Percentiles rank a stretch among this genome's conserved stretches.
phyloP scores from a whole-genome alignment of 768 basidiomycete genomes.

The Suillus tomentosus region DNA sequence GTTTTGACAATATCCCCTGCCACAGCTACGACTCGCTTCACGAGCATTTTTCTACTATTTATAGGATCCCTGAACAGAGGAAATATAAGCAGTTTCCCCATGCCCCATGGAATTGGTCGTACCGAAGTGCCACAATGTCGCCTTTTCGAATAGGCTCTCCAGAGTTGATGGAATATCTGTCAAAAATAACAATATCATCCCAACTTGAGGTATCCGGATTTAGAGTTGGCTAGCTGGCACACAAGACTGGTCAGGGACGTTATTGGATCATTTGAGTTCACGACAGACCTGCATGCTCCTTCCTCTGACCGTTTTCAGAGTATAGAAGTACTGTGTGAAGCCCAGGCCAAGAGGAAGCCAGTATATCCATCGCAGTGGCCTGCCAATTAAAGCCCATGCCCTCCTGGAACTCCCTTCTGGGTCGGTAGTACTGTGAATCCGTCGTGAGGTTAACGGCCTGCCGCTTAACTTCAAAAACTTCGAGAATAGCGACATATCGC shows the following conservation, averaged over 20 bases:
- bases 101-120: conserved; percentile 15
- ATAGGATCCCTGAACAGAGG: conserved; percentile 54
- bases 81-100: not conserved
- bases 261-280: conserved; percentile 3
- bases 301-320: conserved; percentile 57
- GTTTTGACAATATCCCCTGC: conserved; percentile 67
- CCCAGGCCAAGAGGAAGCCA: conserved; percentile 60
- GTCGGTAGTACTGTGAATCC: not conserved
- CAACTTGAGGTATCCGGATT: conserved; percentile 68
- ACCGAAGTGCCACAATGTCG: conserved; percentile 70
- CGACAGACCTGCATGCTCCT: conserved; percentile 72
- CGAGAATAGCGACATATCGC: not conserved
- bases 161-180: conserved; percentile 45
- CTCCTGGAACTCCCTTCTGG: not conserved
- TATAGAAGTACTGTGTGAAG: conserved; percentile 51
- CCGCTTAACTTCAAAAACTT: not conserved
- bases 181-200: conserved; percentile 66
- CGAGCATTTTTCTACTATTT: conserved; percentile 50
- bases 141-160: conserved; percentile 47
- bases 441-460: not conserved
- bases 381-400: not conserved
- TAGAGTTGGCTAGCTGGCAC: conserved; percentile 63
- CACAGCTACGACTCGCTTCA: conserved; percentile 68
- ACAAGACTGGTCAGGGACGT: not conserved
- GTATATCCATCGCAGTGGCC: conserved; percentile 29